A percentile compares a stretch with the other conserved stretches of the same genome.
These are phyloP conservation scores for Dalbergia cochinchinensis DNA, from an alignment of 306 rosid species.

Conservation along the genomic window DNA sequence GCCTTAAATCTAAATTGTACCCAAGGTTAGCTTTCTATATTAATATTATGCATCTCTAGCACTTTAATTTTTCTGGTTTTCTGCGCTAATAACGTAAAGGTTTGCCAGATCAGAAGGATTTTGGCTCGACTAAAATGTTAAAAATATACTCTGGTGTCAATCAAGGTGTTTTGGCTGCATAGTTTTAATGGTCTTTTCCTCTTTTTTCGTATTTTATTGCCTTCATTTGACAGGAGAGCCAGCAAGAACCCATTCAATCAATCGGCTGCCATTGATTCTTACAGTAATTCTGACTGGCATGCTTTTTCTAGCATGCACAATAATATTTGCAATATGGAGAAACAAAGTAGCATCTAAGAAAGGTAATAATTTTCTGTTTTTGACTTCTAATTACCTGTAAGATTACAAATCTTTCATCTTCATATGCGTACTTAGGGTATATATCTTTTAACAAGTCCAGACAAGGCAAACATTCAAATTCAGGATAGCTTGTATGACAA, in stretches of 20 bases:
- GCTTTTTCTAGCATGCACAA: constrained; percentile 11
- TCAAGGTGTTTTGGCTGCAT: no score
- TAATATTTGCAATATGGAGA: background rate
- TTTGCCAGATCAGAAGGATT: no score
- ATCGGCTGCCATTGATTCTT: background rate
- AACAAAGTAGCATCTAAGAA: constrained; percentile 20
- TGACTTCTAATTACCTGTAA: background rate
- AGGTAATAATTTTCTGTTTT: constrained; percentile 35
- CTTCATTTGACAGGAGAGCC: constrained; percentile 23
- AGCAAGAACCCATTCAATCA: background rate
- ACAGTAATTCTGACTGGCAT: background rate
- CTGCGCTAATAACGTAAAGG: no score
- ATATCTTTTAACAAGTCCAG: constrained; percentile 11
- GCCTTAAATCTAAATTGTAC: constrained; percentile 31
- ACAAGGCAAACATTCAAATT: background rate
- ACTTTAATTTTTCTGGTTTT: no score
- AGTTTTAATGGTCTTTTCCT: background rate
- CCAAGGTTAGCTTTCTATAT: constrained; percentile 9
- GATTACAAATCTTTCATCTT: background rate
- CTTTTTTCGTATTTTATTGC: background rate
- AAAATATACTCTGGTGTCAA: no score
- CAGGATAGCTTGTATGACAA: constrained; percentile 33
- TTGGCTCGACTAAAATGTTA: no score
- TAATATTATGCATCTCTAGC: background rate
- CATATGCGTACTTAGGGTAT: background rate